Evolutionary conservation across 345 rosid genomes (phyloP).

Genomic region (Reutealis trisperma): DNA sequence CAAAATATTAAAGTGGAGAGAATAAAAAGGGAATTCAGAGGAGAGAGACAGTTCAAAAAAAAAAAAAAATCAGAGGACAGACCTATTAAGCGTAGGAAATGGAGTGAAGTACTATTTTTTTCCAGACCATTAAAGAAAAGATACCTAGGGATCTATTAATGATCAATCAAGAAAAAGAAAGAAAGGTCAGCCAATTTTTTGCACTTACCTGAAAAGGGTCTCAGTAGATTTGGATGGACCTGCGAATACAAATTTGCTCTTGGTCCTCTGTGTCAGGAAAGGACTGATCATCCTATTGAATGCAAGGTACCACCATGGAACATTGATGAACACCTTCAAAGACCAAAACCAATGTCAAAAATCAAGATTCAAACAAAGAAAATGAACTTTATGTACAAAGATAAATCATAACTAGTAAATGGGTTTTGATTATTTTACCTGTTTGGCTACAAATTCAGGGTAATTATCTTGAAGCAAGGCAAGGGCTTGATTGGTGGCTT

Average conservation of each 20-base stretch:
- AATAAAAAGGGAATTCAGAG: background rate
- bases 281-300: constrained; percentile 50
- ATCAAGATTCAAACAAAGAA: background rate
- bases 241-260: constrained; percentile 56
- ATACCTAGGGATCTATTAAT: background rate
- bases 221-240: constrained; percentile 47
- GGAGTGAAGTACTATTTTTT: background rate
- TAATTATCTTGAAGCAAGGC: constrained; percentile 53
- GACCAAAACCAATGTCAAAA: constrained; percentile 8
- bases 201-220: constrained; percentile 51
- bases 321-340: constrained; percentile 54
- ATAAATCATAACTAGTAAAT: background rate
- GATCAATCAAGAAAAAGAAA: background rate
- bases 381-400: background rate
- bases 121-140: background rate
- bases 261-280: constrained; percentile 55
- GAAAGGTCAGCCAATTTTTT: background rate
- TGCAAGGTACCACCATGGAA: constrained; percentile 60
- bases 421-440: constrained; percentile 27
- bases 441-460: constrained; percentile 53
- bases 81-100: background rate
- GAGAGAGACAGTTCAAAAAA: too few species aligned
- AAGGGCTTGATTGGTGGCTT: constrained; percentile 42
- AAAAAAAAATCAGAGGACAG: too few species aligned
- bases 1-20: background rate